Base-by-base conservation (phyloP, 106 monocot genomes). In the Apostasia shenzhenica region DNA sequence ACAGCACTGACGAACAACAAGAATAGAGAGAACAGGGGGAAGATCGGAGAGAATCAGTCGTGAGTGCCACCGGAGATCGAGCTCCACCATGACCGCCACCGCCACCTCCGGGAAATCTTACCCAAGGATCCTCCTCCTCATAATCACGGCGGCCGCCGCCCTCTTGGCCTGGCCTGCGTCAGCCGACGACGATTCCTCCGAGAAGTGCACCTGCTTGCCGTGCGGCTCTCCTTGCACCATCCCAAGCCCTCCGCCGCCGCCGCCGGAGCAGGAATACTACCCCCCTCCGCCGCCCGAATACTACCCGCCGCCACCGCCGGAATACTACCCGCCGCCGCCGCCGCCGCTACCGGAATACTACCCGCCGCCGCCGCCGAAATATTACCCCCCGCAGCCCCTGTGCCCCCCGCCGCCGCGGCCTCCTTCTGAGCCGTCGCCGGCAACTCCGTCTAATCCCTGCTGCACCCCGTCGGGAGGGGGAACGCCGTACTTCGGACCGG, bases 151-250 rank as follows among this genome's bases (percentile, higher is more conserved):
- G 13, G 48, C 65, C 43, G 43, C 65, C 40, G 40, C n/a, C n/a
- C 40, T 7, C 12, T 3, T 60, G 5, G 3, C 0, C 10, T 9
- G 56, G 12, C 26, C 26, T 26, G 56, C 40, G 39, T 40, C 12
- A 41, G 8, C 59, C 38, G 38, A 38, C 5, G 40, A 37, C 6
- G 65, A n/a, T 26, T 49, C 65, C 4, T 37, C 65, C 2, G 11
- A 65, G 8, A 65, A 65, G 65, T 65, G 65, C 65, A 65, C 65
- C 26, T 65, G 65, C 48, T 65, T 47, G 38, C 65, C 65, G 8
- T 65, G 65, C 49, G 65, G 65, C 48, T 26, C 47, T 26, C 65
- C 65, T 7, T 65, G 65, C 48, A 47, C 48, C 5, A 4, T 48
- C 48, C 48, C 65, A 37, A 49, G 14, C 47, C 47, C 48, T 2